Percentiles rank a stretch among this genome's conserved stretches.
Conservation (phyloP, 495 filamentous ascomycete genomes). For the Penicillium egyptiacum region DNA sequence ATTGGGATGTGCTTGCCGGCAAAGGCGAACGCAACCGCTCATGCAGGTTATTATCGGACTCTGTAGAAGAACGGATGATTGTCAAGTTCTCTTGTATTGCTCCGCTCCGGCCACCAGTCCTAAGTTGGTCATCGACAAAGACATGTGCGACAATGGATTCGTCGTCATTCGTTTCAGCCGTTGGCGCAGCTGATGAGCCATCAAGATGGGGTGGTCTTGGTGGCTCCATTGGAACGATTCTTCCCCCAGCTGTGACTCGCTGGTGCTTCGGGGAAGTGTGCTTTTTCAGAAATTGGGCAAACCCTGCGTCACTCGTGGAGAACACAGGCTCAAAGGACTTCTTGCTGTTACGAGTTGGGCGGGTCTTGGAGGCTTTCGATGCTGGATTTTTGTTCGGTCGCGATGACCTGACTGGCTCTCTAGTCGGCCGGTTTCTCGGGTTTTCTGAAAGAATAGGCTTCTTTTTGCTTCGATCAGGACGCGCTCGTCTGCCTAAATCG, state of each 20-base stretch:
- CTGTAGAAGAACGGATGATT: neutral
- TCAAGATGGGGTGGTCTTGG: constrained; percentile 25
- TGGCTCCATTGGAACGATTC: constrained; percentile 55
- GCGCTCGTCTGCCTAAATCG: constrained; percentile 9
- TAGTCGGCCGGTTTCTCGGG: constrained; percentile 8
- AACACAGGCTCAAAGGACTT: constrained; percentile 22
- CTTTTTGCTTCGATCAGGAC: neutral
- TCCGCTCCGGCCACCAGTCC: neutral
- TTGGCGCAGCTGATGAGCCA: neutral
- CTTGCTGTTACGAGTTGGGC: constrained; percentile 20
- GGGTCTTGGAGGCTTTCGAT: constrained; percentile 1
- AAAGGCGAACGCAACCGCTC: neutral
- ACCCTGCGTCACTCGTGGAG: constrained; percentile 39
- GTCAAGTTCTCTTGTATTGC: neutral
- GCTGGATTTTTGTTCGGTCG: constrained; percentile 7
- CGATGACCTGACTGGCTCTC: neutral
- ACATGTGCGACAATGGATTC: neutral
- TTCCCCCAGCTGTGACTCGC: constrained; percentile 65
- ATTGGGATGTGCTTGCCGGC: neutral
- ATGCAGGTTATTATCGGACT: neutral
- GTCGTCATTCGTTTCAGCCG: neutral
- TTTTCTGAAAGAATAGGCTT: constrained; percentile 8
- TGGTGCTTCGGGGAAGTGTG: constrained; percentile 61
- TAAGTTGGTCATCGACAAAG: neutral
- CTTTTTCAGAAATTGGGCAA: constrained; percentile 55